phyloP scores from a whole-genome alignment of 805 yeast species.

The Phaffomyces opuntiae region DNA sequence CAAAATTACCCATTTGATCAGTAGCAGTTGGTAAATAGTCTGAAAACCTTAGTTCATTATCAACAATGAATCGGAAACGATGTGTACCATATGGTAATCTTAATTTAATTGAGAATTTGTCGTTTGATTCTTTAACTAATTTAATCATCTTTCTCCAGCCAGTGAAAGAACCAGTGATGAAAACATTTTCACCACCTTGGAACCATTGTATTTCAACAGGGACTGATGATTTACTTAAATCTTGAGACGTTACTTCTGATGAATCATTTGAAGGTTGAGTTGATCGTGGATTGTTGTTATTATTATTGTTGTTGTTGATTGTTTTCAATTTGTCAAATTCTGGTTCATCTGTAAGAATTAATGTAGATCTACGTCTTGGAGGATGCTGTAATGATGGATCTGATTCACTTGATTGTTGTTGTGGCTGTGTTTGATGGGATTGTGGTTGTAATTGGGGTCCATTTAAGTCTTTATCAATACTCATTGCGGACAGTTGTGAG shows the following conservation, averaged over 20 bases:
- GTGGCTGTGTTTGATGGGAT: too few relatives aligned
- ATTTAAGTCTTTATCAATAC: slow-evolving; percentile 7
- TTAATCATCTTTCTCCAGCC: slow-evolving; percentile 99
- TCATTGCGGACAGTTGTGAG: slow-evolving; percentile 21
- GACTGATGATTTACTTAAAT: slow-evolving; percentile 7
- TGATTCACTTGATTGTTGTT: neutral
- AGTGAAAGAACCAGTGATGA: slow-evolving; percentile 95
- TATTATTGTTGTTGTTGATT: slow-evolving; percentile 22
- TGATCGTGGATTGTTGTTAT: neutral
- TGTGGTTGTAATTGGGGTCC: too few relatives aligned
- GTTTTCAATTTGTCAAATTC: slow-evolving; percentile 47
- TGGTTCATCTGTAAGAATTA: slow-evolving; percentile 63
- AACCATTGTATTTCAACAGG: slow-evolving; percentile 81
- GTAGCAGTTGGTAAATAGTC: slow-evolving; percentile 94
- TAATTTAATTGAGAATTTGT: slow-evolving; percentile 57
- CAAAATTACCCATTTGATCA: slow-evolving; percentile 93
- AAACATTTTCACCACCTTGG: slow-evolving; percentile 94
- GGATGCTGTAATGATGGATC: slow-evolving; percentile 5
- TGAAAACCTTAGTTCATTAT: slow-evolving; percentile 83
- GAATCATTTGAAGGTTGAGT: neutral
- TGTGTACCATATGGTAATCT: slow-evolving; percentile 89
- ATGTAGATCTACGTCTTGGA: slow-evolving; percentile 58
- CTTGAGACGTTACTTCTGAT: slow-evolving; percentile 2
- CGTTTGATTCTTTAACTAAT: slow-evolving; percentile 46
- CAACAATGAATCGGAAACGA: slow-evolving; percentile 88